Conservation (phyloP, 768 basidiomycete genomes). For the Tricholoma terreum region DNA sequence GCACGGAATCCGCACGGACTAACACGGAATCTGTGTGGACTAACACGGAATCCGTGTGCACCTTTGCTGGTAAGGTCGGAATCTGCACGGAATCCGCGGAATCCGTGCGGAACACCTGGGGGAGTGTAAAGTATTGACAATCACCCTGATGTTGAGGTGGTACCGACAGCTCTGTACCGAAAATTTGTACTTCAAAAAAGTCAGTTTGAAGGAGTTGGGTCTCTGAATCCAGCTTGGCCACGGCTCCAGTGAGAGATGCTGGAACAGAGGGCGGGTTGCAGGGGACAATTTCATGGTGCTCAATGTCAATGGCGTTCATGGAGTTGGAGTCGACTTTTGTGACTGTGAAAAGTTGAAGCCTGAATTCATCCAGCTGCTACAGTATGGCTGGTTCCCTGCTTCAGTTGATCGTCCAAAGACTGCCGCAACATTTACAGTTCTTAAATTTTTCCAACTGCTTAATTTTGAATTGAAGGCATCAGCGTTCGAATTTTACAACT, state of each 20-base stretch:
- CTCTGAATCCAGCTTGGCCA: not conserved
- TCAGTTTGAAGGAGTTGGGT: not conserved
- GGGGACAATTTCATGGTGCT: constrained; percentile 16
- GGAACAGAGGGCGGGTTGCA: constrained; percentile 18
- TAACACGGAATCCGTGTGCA: too few species aligned
- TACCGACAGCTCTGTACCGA: too few species aligned
- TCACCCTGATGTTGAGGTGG: too few species aligned
- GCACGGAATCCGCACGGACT: too few species aligned
- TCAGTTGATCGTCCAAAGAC: constrained; percentile 10
- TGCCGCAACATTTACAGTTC: too few species aligned
- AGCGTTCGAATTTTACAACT: constrained; percentile 14
- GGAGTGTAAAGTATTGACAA: too few species aligned
- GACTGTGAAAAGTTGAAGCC: constrained; percentile 13
- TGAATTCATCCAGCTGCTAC: constrained; percentile 15
- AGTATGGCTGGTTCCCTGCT: constrained; percentile 15
- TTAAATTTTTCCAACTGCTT: too few species aligned
- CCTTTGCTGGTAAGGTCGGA: too few species aligned
- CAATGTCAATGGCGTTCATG: constrained; percentile 23
- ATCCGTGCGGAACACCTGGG: too few species aligned
- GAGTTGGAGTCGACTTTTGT: constrained; percentile 20
- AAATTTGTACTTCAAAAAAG: not conserved
- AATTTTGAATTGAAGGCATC: constrained; percentile 18
- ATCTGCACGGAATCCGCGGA: too few species aligned
- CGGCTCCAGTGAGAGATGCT: too few species aligned
- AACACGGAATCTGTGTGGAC: too few species aligned